Percentiles rank a stretch among this genome's conserved stretches.
These are phyloP conservation scores for Amphibolis antarctica DNA, from an alignment of 106 monocot species.

Conservation along the genomic window DNA sequence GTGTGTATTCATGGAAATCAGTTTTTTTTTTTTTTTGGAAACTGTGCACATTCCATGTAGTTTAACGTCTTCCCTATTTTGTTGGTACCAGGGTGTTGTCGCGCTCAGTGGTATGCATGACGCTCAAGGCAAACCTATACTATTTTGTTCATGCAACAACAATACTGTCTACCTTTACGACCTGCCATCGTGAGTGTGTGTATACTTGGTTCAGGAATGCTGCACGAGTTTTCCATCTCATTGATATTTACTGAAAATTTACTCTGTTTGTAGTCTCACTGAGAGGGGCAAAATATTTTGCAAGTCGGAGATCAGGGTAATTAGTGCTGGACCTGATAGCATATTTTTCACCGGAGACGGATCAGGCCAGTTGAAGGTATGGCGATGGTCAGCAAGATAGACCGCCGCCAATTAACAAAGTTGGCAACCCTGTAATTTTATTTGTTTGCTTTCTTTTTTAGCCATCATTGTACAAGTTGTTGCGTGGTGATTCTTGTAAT, in stretches of 20 bases:
- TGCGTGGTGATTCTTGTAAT: neutral
- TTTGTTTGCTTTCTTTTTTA: slow-evolving; percentile 5
- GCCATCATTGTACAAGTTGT: slow-evolving; percentile 4
- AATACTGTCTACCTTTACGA: slow-evolving; percentile 69
- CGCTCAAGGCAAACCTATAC: slow-evolving; percentile 57
- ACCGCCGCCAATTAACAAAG: neutral
- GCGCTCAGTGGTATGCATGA: slow-evolving; percentile 61
- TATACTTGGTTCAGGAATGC: neutral
- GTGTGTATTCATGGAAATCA: too few relatives aligned
- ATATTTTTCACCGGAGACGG: slow-evolving; percentile 86
- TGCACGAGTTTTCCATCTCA: neutral
- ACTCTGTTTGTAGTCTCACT: slow-evolving; percentile 33
- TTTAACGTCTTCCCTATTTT: neutral
- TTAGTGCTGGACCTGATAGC: slow-evolving; percentile 59
- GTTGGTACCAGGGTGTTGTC: slow-evolving; percentile 47
- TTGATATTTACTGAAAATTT: neutral
- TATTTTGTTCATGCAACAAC: slow-evolving; percentile 68
- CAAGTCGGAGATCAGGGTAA: slow-evolving; percentile 63
- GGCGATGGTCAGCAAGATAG: slow-evolving; percentile 38
- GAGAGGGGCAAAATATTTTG: slow-evolving; percentile 77
- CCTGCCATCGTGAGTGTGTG: slow-evolving; percentile 81
- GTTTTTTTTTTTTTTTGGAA: too few relatives aligned
- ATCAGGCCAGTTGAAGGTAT: slow-evolving; percentile 71
- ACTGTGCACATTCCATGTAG: too few relatives aligned
- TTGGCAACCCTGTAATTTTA: slow-evolving; percentile 1